Conservation (phyloP, 805 yeast genomes). For the Wickerhamomyces ciferrii region DNA sequence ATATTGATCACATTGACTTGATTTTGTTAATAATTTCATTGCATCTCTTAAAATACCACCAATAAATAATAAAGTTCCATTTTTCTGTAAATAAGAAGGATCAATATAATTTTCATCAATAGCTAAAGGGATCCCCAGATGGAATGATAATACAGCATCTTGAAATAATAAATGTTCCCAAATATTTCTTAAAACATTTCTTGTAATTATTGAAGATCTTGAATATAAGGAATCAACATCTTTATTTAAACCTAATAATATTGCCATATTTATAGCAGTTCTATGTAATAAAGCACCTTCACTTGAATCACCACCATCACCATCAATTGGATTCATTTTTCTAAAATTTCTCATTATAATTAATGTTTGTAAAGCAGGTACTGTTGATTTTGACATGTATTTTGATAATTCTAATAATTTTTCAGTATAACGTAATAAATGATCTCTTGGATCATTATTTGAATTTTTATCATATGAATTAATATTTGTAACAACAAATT, state of each 20-base stretch:
- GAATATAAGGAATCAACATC: conserved; percentile 14
- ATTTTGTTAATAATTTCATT: conserved; percentile 4
- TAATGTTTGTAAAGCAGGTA: conserved; percentile 18
- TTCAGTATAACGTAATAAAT: conserved; percentile 9
- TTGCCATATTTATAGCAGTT: conserved; percentile 18
- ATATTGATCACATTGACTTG: not conserved
- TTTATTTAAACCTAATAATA: conserved; percentile 18
- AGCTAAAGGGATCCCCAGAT: conserved; percentile 17
- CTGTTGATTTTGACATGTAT: conserved; percentile 5
- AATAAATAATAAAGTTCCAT: not conserved
- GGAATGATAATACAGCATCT: conserved; percentile 14
- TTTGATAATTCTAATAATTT: conserved; percentile 11
- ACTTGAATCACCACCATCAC: conserved; percentile 17
- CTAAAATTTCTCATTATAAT: conserved; percentile 10
- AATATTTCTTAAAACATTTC: conserved; percentile 6
- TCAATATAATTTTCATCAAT: conserved; percentile 13
- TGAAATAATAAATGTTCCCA: conserved; percentile 14
- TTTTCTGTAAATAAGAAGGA: not conserved
- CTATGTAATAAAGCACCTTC: conserved; percentile 10
- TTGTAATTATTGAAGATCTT: conserved; percentile 2
- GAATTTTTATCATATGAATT: conserved; percentile 1
- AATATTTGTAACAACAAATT: conserved; percentile 4
- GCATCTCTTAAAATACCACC: conserved; percentile 2
- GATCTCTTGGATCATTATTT: conserved; percentile 10
- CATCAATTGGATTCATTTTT: conserved; percentile 13